Evolutionary conservation across 2,329 filamentous ascomycete species (phyloP).

Genomic region (Didymella arachidicola): DNA sequence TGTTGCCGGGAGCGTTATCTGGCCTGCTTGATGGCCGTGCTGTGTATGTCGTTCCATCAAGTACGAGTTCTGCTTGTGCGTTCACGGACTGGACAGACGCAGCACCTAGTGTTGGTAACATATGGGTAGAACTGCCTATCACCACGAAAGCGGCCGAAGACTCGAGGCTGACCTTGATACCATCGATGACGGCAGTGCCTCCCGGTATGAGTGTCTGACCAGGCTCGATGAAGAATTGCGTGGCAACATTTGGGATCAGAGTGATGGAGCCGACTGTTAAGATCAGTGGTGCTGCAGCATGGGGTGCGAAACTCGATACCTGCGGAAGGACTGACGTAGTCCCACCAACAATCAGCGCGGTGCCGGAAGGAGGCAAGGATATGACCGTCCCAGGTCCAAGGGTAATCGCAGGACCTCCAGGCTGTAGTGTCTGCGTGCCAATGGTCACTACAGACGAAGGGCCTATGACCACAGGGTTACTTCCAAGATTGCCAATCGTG

Average conservation of each 20-base stretch:
- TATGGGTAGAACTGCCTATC: slow-evolving; percentile 49
- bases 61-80: background rate
- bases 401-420: slow-evolving; percentile 47
- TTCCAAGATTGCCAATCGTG: slow-evolving; percentile 34
- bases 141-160: slow-evolving; percentile 52
- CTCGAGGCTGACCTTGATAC: slow-evolving; percentile 52
- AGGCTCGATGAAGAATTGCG: slow-evolving; percentile 54
- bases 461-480: slow-evolving; percentile 40
- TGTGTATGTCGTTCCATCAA: slow-evolving; percentile 15
- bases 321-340: slow-evolving; percentile 38
- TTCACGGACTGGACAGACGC: background rate
- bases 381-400: slow-evolving; percentile 45
- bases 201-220: slow-evolving; percentile 51
- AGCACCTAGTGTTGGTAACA: background rate
- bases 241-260: slow-evolving; percentile 56
- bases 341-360: slow-evolving; percentile 39
- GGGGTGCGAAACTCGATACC: slow-evolving; percentile 16
- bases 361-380: slow-evolving; percentile 41
- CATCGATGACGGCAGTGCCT: slow-evolving; percentile 50
- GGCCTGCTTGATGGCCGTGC: slow-evolving; percentile 24
- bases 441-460: slow-evolving; percentile 46
- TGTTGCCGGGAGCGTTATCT: background rate
- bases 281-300: slow-evolving; percentile 39
- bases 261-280: slow-evolving; percentile 52
- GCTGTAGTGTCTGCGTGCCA: slow-evolving; percentile 46